Conservation (phyloP, 352 stramenopile genomes). For the Phytophthora sojae region DNA sequence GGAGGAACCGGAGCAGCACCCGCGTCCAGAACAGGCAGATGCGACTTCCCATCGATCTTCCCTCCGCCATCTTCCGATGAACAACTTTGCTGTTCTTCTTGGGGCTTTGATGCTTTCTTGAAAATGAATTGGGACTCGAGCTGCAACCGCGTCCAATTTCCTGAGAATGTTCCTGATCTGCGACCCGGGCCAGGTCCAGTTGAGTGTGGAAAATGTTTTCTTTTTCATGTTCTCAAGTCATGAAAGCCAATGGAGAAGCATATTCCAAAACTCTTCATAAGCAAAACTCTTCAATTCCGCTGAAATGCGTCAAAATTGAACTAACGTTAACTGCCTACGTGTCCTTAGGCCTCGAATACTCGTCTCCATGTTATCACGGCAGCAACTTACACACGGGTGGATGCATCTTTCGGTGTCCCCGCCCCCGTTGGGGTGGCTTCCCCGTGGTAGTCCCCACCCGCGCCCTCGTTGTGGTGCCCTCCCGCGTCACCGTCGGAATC, state of each 20-base stretch:
- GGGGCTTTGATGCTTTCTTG: constrained; percentile 3
- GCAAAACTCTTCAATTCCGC: neutral
- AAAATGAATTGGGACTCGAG: constrained; percentile 12
- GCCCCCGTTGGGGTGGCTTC: constrained; percentile 34
- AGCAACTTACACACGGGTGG: constrained; percentile 39
- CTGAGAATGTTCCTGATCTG: neutral
- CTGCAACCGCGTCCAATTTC: neutral
- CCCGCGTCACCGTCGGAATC: constrained; percentile 19
- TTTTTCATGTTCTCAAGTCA: too few species aligned
- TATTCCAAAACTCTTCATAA: too few species aligned
- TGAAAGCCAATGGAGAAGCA: neutral
- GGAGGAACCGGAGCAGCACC: constrained; percentile 62
- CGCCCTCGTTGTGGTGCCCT: constrained; percentile 8
- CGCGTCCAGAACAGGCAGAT: constrained; percentile 43
- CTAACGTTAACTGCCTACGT: neutral
- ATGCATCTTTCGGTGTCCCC: constrained; percentile 31
- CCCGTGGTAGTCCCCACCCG: constrained; percentile 28
- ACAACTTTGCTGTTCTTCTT: neutral
- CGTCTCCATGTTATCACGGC: too few species aligned
- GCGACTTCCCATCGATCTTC: neutral
- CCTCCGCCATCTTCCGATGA: constrained; percentile 13
- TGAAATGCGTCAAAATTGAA: neutral
- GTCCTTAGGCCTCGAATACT: neutral
- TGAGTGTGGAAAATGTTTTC: too few species aligned
- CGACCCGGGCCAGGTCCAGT: neutral